Evolutionary conservation across 495 filamentous ascomycete species (phyloP).

Genomic region (Lepidopterella palustris): DNA sequence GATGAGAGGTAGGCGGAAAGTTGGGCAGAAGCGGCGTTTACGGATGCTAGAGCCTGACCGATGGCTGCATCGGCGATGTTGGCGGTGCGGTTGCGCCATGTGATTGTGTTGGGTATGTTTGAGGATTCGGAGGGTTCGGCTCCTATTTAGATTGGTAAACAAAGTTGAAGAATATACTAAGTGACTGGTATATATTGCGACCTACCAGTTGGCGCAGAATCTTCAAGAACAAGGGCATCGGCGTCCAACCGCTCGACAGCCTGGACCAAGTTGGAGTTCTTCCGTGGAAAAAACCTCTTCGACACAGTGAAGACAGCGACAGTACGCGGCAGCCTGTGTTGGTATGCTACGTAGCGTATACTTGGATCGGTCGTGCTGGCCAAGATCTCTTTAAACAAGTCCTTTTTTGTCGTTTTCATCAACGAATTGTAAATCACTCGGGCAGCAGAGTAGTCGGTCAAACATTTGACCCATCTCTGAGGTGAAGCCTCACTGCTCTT

Average conservation of each 20-base stretch:
- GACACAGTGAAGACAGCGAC: constrained; percentile 72
- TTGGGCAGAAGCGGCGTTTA: constrained; percentile 47
- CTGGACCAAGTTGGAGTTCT: constrained; percentile 54
- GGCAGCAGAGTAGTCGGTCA: constrained; percentile 66
- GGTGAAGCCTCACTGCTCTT: constrained; percentile 20
- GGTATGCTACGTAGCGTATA: constrained; percentile 89
- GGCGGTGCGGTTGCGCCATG: constrained; percentile 84
- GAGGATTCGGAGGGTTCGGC: constrained; percentile 12
- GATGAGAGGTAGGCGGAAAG: constrained; percentile 59
- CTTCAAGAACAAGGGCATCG: constrained; percentile 54
- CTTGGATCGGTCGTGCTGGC: constrained; percentile 85
- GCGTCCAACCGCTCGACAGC: constrained; percentile 69
- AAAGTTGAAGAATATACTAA: constrained; percentile 15
- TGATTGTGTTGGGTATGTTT: constrained; percentile 64
- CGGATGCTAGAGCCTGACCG: constrained; percentile 56
- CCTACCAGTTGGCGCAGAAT: constrained; percentile 52
- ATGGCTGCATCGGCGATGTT: constrained; percentile 91
- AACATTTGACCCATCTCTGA: constrained; percentile 66
- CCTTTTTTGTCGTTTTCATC: constrained; percentile 55
- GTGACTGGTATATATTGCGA: constrained; percentile 17
- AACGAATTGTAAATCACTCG: constrained; percentile 78
- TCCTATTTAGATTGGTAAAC: constrained; percentile 24
- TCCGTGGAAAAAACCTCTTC: constrained; percentile 62
- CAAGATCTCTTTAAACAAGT: constrained; percentile 78
- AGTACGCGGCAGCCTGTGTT: constrained; percentile 68